phyloP scores from a whole-genome alignment of 495 filamentous ascomycete species.

The Staphylotrichum longicolle region DNA sequence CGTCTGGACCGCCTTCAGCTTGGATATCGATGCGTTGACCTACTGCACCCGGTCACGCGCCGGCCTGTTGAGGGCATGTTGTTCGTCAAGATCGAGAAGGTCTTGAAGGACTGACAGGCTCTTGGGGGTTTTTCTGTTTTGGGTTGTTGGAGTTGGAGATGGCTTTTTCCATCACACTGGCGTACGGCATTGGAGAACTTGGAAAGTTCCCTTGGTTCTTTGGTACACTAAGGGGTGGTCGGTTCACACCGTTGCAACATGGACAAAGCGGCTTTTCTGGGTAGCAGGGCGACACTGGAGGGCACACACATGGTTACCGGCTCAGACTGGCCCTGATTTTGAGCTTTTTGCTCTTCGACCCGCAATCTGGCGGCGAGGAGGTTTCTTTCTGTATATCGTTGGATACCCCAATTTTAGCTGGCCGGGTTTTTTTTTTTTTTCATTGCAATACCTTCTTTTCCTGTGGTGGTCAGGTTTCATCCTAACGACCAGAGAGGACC shows the following conservation, averaged over 20 bases:
- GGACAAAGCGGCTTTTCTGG: background rate
- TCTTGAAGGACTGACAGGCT: slow-evolving; percentile 20
- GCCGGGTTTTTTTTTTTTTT: too few relatives aligned
- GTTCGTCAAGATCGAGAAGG: slow-evolving; percentile 61
- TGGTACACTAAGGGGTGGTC: background rate
- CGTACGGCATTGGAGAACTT: background rate
- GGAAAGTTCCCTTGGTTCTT: background rate
- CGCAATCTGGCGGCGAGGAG: too few relatives aligned
- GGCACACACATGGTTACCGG: too few relatives aligned
- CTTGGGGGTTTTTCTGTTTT: slow-evolving; percentile 4
- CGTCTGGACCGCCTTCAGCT: slow-evolving; percentile 75
- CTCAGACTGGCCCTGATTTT: too few relatives aligned
- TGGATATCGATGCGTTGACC: slow-evolving; percentile 73
- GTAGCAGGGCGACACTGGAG: background rate
- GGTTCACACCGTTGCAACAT: slow-evolving; percentile 1
- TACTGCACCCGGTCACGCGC: slow-evolving; percentile 54
- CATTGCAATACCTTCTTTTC: too few relatives aligned
- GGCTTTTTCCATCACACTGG: background rate
- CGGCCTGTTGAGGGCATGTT: slow-evolving; percentile 57
- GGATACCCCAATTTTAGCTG: too few relatives aligned
- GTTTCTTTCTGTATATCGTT: too few relatives aligned
- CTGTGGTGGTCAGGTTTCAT: too few relatives aligned
- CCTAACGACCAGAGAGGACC: too few relatives aligned
- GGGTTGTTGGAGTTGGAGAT: background rate
- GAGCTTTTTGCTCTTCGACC: too few relatives aligned